Conservation (phyloP, 257 asterid species). For the Ligustrum vulgare region DNA sequence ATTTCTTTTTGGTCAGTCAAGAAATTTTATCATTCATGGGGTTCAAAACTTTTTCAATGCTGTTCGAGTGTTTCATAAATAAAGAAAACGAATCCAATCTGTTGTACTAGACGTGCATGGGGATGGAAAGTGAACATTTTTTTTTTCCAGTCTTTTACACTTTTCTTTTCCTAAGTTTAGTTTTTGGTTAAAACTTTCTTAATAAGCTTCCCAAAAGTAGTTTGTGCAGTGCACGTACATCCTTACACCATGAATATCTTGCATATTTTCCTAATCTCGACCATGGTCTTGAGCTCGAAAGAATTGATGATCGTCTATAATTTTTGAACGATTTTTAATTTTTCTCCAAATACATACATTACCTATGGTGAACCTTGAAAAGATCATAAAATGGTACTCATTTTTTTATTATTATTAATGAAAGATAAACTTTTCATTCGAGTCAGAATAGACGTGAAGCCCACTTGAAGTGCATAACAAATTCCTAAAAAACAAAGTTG, state of each 20-base stretch:
- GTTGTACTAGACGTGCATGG: constrained; percentile 19
- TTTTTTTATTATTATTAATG: neutral
- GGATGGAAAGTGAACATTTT: constrained; percentile 12
- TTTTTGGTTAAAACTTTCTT: neutral
- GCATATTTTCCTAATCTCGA: too few species aligned
- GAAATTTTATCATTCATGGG: neutral
- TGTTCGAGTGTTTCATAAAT: neutral
- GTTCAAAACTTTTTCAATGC: neutral
- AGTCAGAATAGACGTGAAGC: constrained; percentile 24
- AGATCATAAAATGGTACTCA: neutral
- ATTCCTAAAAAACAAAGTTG: constrained; percentile 21
- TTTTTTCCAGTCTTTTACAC: constrained; percentile 1
- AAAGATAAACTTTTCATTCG: neutral
- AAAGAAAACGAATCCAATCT: neutral
- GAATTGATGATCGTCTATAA: too few species aligned
- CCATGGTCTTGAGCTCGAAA: too few species aligned
- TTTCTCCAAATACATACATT: too few species aligned
- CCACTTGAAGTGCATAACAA: constrained; percentile 29
- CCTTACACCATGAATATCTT: too few species aligned
- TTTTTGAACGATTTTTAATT: too few species aligned
- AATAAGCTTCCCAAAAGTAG: neutral
- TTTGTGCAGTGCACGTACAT: too few species aligned
- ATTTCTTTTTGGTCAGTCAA: neutral
- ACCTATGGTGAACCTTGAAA: too few species aligned
- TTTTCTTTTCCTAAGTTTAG: constrained; percentile 14